phyloP scores from a whole-genome alignment of 2,329 filamentous ascomycete genomes.

The Dendryphion nanum region DNA sequence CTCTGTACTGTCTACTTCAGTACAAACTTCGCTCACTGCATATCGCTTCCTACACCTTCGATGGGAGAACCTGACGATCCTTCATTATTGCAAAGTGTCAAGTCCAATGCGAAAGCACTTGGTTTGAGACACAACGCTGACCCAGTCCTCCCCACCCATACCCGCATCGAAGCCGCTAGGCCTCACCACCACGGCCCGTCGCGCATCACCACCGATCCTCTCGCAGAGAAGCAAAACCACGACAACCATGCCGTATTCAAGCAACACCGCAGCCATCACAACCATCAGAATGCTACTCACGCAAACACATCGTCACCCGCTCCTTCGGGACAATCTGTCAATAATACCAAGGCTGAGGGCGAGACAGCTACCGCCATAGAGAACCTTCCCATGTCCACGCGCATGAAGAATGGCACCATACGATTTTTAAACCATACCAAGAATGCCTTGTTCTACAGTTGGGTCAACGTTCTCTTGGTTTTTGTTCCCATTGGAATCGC shows the following conservation, averaged over 20 bases:
- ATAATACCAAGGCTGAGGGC: conserved; percentile 50
- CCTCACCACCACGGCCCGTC: conserved; percentile 15
- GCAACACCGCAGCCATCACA: conserved; percentile 5
- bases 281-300: conserved; percentile 26
- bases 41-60: too few species aligned
- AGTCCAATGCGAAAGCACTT: conserved; percentile 49
- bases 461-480: conserved; percentile 73
- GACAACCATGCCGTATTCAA: conserved; percentile 2
- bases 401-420: conserved; percentile 51
- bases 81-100: conserved; percentile 51
- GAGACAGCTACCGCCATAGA: conserved; percentile 52
- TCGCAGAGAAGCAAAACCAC: conserved; percentile 22
- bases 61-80: conserved; percentile 57
- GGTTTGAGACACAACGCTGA: conserved; percentile 40
- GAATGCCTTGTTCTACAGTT: conserved; percentile 68
- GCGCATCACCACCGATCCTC: conserved; percentile 10
- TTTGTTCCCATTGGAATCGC: conserved; percentile 78
- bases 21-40: too few species aligned
- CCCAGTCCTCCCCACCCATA: conserved; percentile 28
- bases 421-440: conserved; percentile 55
- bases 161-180: conserved; percentile 23
- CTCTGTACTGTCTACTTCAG: background rate
- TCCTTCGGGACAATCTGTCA: conserved; percentile 36
- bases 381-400: conserved; percentile 48
- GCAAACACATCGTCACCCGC: conserved; percentile 20